phyloP scores from a whole-genome alignment of 768 basidiomycete genomes.

The Amanita phalloides region DNA sequence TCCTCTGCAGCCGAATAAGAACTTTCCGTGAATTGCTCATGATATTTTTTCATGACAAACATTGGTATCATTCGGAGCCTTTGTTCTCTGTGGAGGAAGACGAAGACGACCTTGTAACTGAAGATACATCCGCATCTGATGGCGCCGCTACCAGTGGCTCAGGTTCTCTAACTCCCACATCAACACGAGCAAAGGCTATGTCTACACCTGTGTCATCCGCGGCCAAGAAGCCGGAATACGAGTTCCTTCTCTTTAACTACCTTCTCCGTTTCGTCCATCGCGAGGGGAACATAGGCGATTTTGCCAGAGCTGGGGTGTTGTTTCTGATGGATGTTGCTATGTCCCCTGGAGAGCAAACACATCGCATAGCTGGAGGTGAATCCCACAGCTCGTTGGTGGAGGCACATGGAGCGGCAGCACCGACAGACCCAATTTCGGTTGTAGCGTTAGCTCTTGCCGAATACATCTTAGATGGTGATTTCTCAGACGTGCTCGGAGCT shows the following conservation, averaged over 20 bases:
- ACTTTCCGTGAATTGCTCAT: constrained; percentile 84
- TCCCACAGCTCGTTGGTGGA: constrained; percentile 6
- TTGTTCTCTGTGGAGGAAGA: constrained; percentile 69
- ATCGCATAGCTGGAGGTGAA: constrained; percentile 27
- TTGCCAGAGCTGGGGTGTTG: constrained; percentile 84
- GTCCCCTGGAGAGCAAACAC: constrained; percentile 54
- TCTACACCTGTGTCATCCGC: constrained; percentile 32
- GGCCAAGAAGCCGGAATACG: constrained; percentile 74
- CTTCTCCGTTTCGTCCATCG: constrained; percentile 91
- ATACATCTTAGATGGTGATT: constrained; percentile 94
- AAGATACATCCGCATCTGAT: constrained; percentile 21
- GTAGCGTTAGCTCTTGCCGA: constrained; percentile 84
- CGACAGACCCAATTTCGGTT: constrained; percentile 65
- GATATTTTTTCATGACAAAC: constrained; percentile 96
- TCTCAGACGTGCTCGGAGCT: constrained; percentile 93
- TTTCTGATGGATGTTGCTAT: constrained; percentile 95
- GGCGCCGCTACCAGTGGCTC: constrained; percentile 15
- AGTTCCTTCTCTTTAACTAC: constrained; percentile 93
- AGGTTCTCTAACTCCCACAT: constrained; percentile 37
- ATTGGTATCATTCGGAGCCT: constrained; percentile 73
- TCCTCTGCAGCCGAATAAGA: constrained; percentile 85
- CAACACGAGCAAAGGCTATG: constrained; percentile 47
- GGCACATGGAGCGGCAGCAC: constrained; percentile 12
- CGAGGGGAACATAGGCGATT: constrained; percentile 89
- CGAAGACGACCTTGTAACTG: constrained; percentile 51